Conservation (phyloP, 139 green algal genomes). For the Chlorella sp. region DNA sequence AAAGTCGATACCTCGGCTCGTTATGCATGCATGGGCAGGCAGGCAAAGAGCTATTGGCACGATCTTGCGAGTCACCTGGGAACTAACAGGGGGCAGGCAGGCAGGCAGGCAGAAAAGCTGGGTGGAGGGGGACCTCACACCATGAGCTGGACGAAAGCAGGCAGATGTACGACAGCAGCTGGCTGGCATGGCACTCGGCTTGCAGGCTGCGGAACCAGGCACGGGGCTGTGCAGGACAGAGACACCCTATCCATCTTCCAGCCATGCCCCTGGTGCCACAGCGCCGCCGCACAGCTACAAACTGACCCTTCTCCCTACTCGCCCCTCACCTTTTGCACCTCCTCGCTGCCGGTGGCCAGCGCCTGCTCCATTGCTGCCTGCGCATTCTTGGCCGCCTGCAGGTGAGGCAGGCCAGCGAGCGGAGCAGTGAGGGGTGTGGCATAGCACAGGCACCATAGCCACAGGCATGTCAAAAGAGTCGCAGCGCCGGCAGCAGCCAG, state of each 20-base stretch:
- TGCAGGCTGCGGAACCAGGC: too few species aligned
- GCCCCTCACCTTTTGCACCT: conserved; percentile 28
- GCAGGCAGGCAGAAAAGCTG: neutral
- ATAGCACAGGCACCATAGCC: too few species aligned
- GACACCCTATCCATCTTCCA: neutral
- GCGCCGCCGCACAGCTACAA: neutral
- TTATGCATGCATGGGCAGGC: neutral
- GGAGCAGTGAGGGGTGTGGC: neutral
- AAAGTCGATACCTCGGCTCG: too few species aligned
- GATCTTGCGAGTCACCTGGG: neutral
- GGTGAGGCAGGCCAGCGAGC: neutral
- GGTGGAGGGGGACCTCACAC: neutral
- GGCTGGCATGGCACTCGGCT: too few species aligned
- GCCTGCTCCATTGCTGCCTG: conserved; percentile 40
- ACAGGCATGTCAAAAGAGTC: neutral
- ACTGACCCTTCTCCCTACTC: neutral
- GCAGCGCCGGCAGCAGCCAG: neutral
- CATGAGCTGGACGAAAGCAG: too few species aligned
- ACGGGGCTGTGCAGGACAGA: neutral
- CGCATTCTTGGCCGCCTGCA: conserved; percentile 41
- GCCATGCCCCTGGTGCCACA: neutral
- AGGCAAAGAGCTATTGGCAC: neutral
- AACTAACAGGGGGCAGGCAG: neutral
- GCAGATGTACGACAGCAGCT: too few species aligned
- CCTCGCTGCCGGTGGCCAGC: conserved; percentile 14